phyloP scores from a whole-genome alignment of 352 stramenopile genomes.

The Globisporangium heterothallicum region DNA sequence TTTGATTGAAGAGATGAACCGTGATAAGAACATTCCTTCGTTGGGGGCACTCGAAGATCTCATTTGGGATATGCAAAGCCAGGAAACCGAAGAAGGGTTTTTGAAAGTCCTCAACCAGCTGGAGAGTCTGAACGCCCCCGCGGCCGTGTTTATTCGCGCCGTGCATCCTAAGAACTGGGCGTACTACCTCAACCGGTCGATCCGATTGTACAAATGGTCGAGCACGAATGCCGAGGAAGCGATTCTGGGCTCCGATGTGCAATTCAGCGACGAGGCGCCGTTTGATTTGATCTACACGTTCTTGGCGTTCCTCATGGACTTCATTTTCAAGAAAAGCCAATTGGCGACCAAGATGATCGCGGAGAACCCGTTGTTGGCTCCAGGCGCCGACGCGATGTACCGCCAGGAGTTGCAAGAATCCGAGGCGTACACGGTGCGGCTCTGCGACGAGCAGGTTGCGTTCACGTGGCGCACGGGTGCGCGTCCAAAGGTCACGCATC shows the following conservation, averaged over 20 bases:
- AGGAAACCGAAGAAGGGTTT: constrained; percentile 62
- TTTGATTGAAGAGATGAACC: constrained; percentile 59
- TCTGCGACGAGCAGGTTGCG: constrained; percentile 69
- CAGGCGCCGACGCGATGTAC: constrained; percentile 57
- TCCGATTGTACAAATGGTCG: constrained; percentile 66
- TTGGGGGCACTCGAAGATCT: constrained; percentile 53
- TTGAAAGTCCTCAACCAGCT: constrained; percentile 43
- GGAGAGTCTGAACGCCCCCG: constrained; percentile 49
- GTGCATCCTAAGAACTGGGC: constrained; percentile 72
- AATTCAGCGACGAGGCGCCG: constrained; percentile 62
- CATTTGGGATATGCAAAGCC: constrained; percentile 60
- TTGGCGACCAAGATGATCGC: constrained; percentile 43
- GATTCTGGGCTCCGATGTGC: constrained; percentile 47
- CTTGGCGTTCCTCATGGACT: constrained; percentile 75
- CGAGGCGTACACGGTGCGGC: constrained; percentile 51
- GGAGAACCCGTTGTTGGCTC: constrained; percentile 45
- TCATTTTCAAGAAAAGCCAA: constrained; percentile 68
- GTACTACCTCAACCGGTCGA: constrained; percentile 56
- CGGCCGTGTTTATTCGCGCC: constrained; percentile 51
- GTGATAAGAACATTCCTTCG: constrained; percentile 73
- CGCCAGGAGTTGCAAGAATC: constrained; percentile 57
- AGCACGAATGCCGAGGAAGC: constrained; percentile 56
- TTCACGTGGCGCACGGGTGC: constrained; percentile 72
- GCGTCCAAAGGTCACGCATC: constrained; percentile 70
- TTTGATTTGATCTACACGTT: constrained; percentile 81